Evolutionary conservation across 2,329 filamentous ascomycete genomes (phyloP), one percentile per base, ranked within the genome.

Genomic region (Aspergillus jensenii): DNA sequence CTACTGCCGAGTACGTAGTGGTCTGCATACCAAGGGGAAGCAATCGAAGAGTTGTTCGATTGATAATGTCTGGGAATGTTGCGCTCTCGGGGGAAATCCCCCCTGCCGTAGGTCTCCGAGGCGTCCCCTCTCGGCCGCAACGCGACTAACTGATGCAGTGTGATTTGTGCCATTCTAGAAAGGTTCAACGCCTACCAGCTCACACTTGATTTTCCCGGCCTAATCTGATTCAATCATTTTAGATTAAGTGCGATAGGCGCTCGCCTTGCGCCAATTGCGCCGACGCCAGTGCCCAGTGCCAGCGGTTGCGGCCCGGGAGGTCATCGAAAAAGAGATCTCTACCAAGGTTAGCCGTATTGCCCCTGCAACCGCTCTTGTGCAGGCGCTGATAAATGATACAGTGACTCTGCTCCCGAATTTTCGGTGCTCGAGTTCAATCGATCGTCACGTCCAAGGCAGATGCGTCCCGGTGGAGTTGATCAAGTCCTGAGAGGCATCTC

Each of bases 211-310:
- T 49, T 11, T 1, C 43, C 21, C 4, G 6, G 9, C 14, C 43
- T 45, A 15, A n/a, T 8, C 11, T 27, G 3, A 19, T 43, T 12
- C 5, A 44, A 17, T 23, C 4, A 19, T 12, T 2, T 4, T 45
- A 70, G 65, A 56, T 68, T 3, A 68, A 65, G 52, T 71, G 68
- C 51, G 63, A 70, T 57, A 63, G 61, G 48, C 56, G 62, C 35
- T 37, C 49, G 6, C 46, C 48, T 19, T 71, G 69, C 45, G 63
- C 65, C 27, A 71, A 67, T 50, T 71, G 68, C 33, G 43, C 44
- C 21, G 63, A 68, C 55, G 61, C 67, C 11, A 60, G 65, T 9
- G 52, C 61, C 0, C 61, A 62, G 37, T 71, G 69, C 23, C 52
- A 41, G 41, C 65, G 68, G 11, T 31, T 48, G 17, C 65, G 67